Evolutionary conservation across 495 filamentous ascomycete species (phyloP), one percentile per base, ranked within the genome.

Genomic region (Acidomyces sp.): DNA sequence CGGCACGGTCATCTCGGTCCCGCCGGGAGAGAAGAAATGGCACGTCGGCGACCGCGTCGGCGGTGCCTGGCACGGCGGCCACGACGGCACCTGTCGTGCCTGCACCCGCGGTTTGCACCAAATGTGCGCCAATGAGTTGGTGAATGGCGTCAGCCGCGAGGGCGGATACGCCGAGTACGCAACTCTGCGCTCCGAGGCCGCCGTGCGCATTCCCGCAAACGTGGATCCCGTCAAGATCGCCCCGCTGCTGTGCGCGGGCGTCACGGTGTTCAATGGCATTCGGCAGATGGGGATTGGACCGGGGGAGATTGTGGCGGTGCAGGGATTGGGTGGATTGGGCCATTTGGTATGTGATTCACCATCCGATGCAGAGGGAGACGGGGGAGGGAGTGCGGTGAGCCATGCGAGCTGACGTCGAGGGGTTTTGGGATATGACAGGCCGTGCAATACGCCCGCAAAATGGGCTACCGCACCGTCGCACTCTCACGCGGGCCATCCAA

Each of bases 191-290:
- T 56, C 60, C n/a, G 78, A 83, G 52, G 72, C 79, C 17, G 74
- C 58, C 0, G 76, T 78, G 0, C 62, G 61, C n/a, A 64, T 85
- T 32, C 77, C 78, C 4, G 44, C 56, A 4, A 60, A 72, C 33
- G 57, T 72, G 22, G 65, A 77, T 48, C 66, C 77, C 0, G 75
- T 68, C 7, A 62, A 73, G 44, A 72, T 66, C 39, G 77, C 78
- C 0, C 77, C 79, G 0, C 66, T 82, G 11, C 70, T 85, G 16
- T 84, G 79, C 58, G 78, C 80, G 1, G 80, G 78, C 34, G 68
- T 82, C 33, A 80, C 77, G 19, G 71, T 77, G 25, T 85, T 82
- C 70, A 82, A 82, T 61, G 66, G 67, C 4, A 74, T 85, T 32
- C 70, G 78, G 17, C 66, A 71, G 31, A 68, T 75, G 65, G 60